These are phyloP conservation scores for Paulinella micropora DNA, from an alignment of 78 protist genomes.

Conservation along the genomic window DNA sequence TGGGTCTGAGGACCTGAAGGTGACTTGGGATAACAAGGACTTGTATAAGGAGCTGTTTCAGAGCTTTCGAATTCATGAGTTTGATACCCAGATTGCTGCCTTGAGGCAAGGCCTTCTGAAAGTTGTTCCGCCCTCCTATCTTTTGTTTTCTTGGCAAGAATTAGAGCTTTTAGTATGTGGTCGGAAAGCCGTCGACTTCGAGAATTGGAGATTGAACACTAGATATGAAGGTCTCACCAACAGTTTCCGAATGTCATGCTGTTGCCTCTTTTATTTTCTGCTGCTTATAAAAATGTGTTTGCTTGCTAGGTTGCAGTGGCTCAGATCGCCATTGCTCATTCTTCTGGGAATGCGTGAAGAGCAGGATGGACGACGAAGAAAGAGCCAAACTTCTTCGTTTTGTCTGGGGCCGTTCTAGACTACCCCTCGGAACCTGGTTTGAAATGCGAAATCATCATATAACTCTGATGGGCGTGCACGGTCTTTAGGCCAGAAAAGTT, in stretches of 20 bases:
- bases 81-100: background rate
- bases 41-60: background rate
- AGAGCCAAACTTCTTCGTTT: background rate
- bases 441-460: no score
- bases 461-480: no score
- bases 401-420: slow-evolving; percentile 24
- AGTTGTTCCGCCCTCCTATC: slow-evolving; percentile 8
- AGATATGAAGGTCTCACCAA: no score
- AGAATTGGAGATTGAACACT: background rate
- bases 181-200: background rate
- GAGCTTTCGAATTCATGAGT: background rate
- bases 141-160: slow-evolving; percentile 8
- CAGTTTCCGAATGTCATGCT: no score
- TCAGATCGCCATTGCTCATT: background rate
- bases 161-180: background rate
- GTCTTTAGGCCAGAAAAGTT: no score
- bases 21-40: slow-evolving; percentile 1
- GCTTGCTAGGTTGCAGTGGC: no score
- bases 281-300: no score
- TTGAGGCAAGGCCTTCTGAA: background rate
- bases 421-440: slow-evolving; percentile 1
- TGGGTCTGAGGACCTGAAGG: background rate
- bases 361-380: background rate
- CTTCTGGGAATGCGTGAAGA: background rate
- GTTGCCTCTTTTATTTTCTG: no score